Conservation (phyloP, 441 rosid species). For the Daphne laureola region DNA sequence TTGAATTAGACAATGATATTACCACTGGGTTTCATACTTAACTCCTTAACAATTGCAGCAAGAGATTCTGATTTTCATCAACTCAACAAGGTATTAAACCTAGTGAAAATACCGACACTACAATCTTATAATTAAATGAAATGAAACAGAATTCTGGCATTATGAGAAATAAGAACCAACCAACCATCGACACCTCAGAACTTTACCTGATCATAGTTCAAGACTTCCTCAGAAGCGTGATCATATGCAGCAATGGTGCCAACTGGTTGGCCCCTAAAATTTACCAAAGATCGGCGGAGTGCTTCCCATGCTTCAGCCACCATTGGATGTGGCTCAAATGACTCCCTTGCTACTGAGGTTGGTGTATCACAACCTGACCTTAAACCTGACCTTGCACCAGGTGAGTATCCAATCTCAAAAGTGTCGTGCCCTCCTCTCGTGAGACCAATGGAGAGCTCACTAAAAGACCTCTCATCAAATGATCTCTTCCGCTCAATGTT, state of each 20-base stretch:
- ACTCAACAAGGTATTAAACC: too few relatives aligned
- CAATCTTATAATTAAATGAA: too few relatives aligned
- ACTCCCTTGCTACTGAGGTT: conserved; percentile 58
- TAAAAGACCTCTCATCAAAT: conserved; percentile 72
- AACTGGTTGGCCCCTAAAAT: conserved; percentile 71
- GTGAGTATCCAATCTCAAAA: conserved; percentile 50
- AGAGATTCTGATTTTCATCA: too few relatives aligned
- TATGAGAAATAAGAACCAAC: too few relatives aligned
- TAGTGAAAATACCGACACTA: too few relatives aligned
- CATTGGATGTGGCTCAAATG: conserved; percentile 88
- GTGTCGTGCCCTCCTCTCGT: conserved; percentile 36
- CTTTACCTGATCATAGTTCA: conserved; percentile 77
- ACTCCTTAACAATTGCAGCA: too few relatives aligned
- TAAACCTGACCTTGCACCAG: conserved; percentile 67
- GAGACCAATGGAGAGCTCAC: conserved; percentile 61
- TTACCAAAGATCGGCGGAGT: conserved; percentile 54
- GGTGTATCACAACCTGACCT: conserved; percentile 78
- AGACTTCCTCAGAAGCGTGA: conserved; percentile 77
- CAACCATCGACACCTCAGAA: not conserved
- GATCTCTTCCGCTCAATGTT: conserved; percentile 81
- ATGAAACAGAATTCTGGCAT: too few relatives aligned
- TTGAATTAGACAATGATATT: too few relatives aligned
- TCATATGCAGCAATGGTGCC: conserved; percentile 89
- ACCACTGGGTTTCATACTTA: too few relatives aligned
- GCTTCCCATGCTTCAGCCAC: conserved; percentile 96